Evolutionary conservation across 305 asterid genomes (phyloP).

Genomic region (Lippia alba): DNA sequence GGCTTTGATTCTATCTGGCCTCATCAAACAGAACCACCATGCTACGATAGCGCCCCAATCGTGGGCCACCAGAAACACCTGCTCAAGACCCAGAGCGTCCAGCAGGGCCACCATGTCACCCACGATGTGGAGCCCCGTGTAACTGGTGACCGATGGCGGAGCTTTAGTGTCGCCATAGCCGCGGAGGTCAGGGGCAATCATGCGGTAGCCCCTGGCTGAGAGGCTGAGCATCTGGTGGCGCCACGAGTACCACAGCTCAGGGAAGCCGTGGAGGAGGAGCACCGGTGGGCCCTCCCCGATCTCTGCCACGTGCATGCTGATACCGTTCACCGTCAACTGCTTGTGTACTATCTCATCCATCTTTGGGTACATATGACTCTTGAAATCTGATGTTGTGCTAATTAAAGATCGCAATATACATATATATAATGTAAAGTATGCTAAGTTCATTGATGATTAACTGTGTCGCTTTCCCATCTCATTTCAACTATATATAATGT

Average conservation of each 20-base stretch:
- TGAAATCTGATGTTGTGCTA: no score
- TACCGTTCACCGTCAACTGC: conserved; percentile 33
- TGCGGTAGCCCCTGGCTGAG: conserved; percentile 36
- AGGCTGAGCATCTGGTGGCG: conserved; percentile 56
- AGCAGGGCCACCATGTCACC: conserved; percentile 40
- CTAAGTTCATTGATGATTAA: no score
- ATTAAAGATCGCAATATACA: no score
- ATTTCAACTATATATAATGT: no score
- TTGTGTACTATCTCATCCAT: conserved; percentile 36
- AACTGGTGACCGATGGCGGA: conserved; percentile 23
- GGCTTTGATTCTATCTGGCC: conserved; percentile 43
- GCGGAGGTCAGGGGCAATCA: conserved; percentile 40
- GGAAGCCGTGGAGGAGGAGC: conserved; percentile 68
- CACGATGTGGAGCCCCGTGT: conserved; percentile 35
- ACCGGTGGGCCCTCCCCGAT: conserved; percentile 25
- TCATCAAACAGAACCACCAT: conserved; percentile 41
- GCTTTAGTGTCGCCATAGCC: conserved; percentile 43
- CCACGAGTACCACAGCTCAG: conserved; percentile 72
- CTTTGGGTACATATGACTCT: not conserved
- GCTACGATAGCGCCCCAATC: conserved; percentile 45
- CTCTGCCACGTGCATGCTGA: conserved; percentile 45
- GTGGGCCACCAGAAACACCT: conserved; percentile 42
- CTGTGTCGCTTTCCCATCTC: no score
- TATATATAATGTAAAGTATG: no score
- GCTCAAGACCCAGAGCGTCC: conserved; percentile 29